These are phyloP conservation scores for Pholiota conissans DNA, from an alignment of 768 basidiomycete species.

Conservation along the genomic window DNA sequence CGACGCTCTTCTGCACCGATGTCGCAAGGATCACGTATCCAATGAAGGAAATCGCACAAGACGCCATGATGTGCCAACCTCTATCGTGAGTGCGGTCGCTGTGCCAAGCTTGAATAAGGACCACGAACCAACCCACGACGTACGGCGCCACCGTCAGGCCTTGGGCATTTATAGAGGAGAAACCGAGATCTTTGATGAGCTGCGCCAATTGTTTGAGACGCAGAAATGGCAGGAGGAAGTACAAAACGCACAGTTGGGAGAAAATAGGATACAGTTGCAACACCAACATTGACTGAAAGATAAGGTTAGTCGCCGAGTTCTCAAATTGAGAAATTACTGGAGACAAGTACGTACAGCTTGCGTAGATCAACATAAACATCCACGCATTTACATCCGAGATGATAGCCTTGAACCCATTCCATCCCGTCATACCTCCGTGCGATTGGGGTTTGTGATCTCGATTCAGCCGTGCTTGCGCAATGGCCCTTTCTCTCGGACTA, in stretches of 20 bases:
- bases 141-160: constrained; percentile 61
- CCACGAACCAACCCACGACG: constrained; percentile 55
- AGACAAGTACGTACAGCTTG: constrained; percentile 41
- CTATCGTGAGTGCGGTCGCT: constrained; percentile 54
- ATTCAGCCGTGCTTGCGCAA: constrained; percentile 57
- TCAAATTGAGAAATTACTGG: background rate
- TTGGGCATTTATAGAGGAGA: constrained; percentile 56
- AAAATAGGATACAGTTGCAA: constrained; percentile 58
- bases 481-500: constrained; percentile 50
- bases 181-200: constrained; percentile 58
- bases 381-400: constrained; percentile 50
- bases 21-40: constrained; percentile 60
- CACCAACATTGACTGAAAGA: constrained; percentile 51
- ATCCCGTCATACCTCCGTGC: constrained; percentile 58
- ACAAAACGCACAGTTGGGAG: constrained; percentile 33
- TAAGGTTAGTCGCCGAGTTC: too few species aligned
- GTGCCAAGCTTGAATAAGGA: constrained; percentile 54
- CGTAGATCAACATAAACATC: constrained; percentile 51
- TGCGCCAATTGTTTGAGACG: constrained; percentile 14
- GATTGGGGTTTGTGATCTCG: constrained; percentile 57
- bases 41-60: constrained; percentile 42
- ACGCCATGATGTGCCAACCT: constrained; percentile 57
- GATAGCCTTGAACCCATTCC: constrained; percentile 55
- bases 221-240: background rate
- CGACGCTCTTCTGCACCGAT: constrained; percentile 47